Evolutionary conservation across 2,329 filamentous ascomycete species (phyloP).

Genomic region (Aschersonia sp.): DNA sequence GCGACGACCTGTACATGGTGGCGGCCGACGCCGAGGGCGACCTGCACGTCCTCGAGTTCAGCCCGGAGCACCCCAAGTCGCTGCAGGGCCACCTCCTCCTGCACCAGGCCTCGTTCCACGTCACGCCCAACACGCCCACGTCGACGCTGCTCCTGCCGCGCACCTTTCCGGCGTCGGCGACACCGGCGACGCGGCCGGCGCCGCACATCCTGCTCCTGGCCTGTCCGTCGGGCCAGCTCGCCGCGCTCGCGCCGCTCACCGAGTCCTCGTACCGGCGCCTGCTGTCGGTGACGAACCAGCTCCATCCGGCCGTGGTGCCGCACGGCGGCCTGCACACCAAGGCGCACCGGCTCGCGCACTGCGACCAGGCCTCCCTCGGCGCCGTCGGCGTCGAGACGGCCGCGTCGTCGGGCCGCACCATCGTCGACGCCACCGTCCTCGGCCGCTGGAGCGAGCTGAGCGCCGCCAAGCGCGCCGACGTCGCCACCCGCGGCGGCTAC

Average conservation of each 20-base stretch:
- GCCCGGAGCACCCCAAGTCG: constrained; percentile 90
- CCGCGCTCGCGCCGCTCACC: constrained; percentile 60
- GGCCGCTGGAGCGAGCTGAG: constrained; percentile 63
- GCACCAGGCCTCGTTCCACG: constrained; percentile 76
- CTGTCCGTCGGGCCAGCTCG: constrained; percentile 62
- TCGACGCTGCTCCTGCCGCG: constrained; percentile 64
- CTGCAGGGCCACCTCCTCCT: constrained; percentile 78
- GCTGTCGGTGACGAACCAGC: constrained; percentile 64
- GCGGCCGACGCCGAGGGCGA: constrained; percentile 75
- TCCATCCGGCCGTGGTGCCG: constrained; percentile 62
- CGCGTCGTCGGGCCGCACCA: constrained; percentile 41
- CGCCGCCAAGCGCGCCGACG: constrained; percentile 55
- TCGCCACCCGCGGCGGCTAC: constrained; percentile 59
- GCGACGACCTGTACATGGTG: constrained; percentile 68
- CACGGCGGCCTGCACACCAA: constrained; percentile 71
- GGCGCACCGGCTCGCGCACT: constrained; percentile 47
- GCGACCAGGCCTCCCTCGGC: constrained; percentile 23
- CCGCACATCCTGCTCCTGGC: constrained; percentile 48
- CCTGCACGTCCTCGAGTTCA: constrained; percentile 80
- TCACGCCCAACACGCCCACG: constrained; percentile 63
- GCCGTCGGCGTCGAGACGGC: constrained; percentile 36
- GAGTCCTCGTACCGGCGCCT: constrained; percentile 77
- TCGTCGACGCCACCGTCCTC: constrained; percentile 69
- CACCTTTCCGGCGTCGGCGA: constrained; percentile 29
- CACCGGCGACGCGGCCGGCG: constrained; percentile 4